These are phyloP conservation scores for Kwoniella pini DNA, from an alignment of 768 basidiomycete genomes.

Conservation along the genomic window DNA sequence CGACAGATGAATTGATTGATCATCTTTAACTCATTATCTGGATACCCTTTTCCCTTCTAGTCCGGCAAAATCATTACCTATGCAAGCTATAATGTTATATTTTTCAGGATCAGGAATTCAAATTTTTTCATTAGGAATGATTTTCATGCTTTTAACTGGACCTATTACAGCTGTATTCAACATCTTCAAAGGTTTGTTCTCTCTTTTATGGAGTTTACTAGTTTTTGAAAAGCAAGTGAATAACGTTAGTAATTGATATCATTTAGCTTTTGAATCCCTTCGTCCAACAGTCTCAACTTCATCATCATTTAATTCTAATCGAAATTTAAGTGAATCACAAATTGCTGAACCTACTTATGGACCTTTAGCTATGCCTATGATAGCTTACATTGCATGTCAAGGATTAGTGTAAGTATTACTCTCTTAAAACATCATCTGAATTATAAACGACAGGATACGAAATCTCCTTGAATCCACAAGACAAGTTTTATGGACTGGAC, in stretches of 20 bases:
- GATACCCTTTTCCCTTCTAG: constrained; percentile 16
- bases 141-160: constrained; percentile 83
- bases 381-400: constrained; percentile 49
- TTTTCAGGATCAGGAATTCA: constrained; percentile 96
- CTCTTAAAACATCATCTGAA: not conserved
- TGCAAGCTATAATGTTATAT: constrained; percentile 98
- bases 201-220: too few species aligned
- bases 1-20: not conserved
- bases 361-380: constrained; percentile 39
- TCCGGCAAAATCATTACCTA: constrained; percentile 87
- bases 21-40: not conserved
- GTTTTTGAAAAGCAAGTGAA: too few species aligned
- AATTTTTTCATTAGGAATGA: constrained; percentile 94
- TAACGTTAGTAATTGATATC: too few species aligned
- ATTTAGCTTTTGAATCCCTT: constrained; percentile 67
- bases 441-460: too few species aligned
- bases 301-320: not conserved
- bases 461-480: too few species aligned
- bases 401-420: constrained; percentile 47
- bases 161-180: constrained; percentile 80
- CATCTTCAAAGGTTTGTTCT: constrained; percentile 71
- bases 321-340: constrained; percentile 4
- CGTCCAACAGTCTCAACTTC: constrained; percentile 54
- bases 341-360: constrained; percentile 30
- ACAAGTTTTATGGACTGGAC: too few species aligned